Conservation (phyloP, 805 yeast genomes). For the Yarrowia sp. region DNA sequence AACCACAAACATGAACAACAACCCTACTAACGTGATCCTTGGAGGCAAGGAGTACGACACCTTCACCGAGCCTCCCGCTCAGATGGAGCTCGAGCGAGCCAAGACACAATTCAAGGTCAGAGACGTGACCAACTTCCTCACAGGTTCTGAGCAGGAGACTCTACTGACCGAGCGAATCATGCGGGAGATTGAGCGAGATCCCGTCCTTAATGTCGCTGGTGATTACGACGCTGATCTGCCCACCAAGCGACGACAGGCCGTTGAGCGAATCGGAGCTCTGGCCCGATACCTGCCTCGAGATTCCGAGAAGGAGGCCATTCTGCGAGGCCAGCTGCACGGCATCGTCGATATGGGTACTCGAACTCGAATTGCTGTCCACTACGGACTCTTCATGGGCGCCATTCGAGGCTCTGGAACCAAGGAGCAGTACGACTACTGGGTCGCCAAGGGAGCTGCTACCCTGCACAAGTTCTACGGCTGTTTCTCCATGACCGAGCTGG, state of each 20-base stretch:
- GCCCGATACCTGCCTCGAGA: slow-evolving; percentile 43
- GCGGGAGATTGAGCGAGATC: slow-evolving; percentile 62
- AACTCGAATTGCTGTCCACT: slow-evolving; percentile 87
- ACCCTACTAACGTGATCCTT: slow-evolving; percentile 38
- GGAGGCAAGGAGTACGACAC: slow-evolving; percentile 43
- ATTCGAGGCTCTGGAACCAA: slow-evolving; percentile 87
- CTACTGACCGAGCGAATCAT: slow-evolving; percentile 52
- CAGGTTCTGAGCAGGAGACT: slow-evolving; percentile 54
- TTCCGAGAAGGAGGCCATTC: slow-evolving; percentile 46
- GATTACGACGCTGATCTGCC: slow-evolving; percentile 58
- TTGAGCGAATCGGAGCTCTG: slow-evolving; percentile 48
- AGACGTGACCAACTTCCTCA: slow-evolving; percentile 54
- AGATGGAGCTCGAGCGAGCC: slow-evolving; percentile 53
- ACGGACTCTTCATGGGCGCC: slow-evolving; percentile 82
- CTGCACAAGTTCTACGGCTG: slow-evolving; percentile 68
- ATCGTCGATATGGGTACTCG: slow-evolving; percentile 73
- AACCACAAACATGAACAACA: slow-evolving; percentile 21
- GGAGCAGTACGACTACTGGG: slow-evolving; percentile 86
- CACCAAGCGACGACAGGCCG: slow-evolving; percentile 51
- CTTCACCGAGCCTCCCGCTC: slow-evolving; percentile 50
- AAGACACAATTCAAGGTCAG: slow-evolving; percentile 50
- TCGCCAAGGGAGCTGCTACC: slow-evolving; percentile 59
- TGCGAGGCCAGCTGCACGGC: slow-evolving; percentile 47
- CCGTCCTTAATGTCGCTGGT: slow-evolving; percentile 55
- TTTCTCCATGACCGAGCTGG: slow-evolving; percentile 91